phyloP scores from a whole-genome alignment of 2,329 filamentous ascomycete genomes.

The Sodiomyces alkalinus region DNA sequence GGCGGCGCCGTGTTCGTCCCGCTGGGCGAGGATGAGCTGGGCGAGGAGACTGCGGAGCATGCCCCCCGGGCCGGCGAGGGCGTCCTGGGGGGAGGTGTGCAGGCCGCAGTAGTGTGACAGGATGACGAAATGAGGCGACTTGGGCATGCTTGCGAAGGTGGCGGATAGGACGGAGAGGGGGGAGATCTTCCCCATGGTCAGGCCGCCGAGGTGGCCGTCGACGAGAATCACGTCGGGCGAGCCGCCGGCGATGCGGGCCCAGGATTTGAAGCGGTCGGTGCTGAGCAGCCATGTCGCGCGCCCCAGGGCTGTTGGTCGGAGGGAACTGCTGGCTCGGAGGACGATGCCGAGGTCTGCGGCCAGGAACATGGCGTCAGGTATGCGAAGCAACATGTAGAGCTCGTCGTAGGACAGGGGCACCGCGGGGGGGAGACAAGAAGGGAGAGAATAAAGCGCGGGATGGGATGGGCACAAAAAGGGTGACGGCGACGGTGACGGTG shows the following conservation, averaged over 20 bases:
- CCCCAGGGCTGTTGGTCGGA: neutral
- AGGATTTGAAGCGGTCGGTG: neutral
- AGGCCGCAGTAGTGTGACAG: conserved; percentile 5
- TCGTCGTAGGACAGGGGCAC: neutral
- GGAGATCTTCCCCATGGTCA: neutral
- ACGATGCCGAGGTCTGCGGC: neutral
- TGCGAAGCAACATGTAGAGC: neutral
- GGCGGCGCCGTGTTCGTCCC: neutral
- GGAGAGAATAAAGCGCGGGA: too few species aligned
- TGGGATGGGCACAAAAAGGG: too few species aligned
- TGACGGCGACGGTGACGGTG: too few species aligned
- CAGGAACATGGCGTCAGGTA: neutral
- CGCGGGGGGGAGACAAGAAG: too few species aligned
- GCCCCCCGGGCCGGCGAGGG: conserved; percentile 2
- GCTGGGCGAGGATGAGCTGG: neutral
- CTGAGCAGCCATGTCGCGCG: neutral
- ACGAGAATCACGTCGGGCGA: neutral
- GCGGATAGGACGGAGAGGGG: neutral
- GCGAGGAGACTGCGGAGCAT: conserved; percentile 5
- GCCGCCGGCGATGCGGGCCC: neutral
- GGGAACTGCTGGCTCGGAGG: neutral
- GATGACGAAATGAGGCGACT: neutral
- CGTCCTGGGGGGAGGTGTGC: neutral
- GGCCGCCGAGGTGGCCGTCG: neutral
- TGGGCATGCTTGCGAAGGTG: neutral